phyloP scores from a whole-genome alignment of 495 filamentous ascomycete species.

The Pyrenopolyporus hunteri region DNA sequence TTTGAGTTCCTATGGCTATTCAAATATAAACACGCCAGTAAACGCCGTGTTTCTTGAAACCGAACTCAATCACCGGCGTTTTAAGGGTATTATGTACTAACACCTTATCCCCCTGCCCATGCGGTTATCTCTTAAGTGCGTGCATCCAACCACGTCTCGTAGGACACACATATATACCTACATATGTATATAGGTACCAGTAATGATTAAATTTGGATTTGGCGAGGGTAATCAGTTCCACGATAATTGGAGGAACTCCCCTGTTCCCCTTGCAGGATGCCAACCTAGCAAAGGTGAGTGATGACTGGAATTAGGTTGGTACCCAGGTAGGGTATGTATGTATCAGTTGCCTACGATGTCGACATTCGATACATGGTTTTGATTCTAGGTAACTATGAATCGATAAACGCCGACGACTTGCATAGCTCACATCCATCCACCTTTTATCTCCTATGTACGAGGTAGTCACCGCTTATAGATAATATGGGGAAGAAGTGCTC shows the following conservation, averaged over 20 bases:
- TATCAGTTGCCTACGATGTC: no score
- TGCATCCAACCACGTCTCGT: constrained; percentile 14
- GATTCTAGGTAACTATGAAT: no score
- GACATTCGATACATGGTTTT: no score
- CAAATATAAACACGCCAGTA: not conserved
- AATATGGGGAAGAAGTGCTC: not conserved
- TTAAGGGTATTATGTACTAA: not conserved
- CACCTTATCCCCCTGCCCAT: not conserved
- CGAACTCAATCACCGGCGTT: no score
- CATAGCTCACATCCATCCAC: not conserved
- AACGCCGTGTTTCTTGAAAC: not conserved
- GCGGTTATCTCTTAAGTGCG: not conserved
- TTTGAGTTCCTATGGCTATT: not conserved
- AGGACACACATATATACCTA: no score
- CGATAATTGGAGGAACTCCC: constrained; percentile 13
- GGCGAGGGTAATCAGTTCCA: constrained; percentile 6
- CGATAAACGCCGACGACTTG: not conserved
- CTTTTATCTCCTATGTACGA: no score
- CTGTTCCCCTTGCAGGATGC: constrained; percentile 31
- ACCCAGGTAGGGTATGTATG: no score
- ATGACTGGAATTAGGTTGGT: no score
- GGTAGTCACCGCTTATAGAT: not conserved
- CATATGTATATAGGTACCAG: no score
- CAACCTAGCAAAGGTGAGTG: constrained; percentile 12
- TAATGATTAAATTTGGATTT: constrained; percentile 15